These are phyloP conservation scores for Murraya koenigii DNA, from an alignment of 345 rosid species.

Conservation along the genomic window DNA sequence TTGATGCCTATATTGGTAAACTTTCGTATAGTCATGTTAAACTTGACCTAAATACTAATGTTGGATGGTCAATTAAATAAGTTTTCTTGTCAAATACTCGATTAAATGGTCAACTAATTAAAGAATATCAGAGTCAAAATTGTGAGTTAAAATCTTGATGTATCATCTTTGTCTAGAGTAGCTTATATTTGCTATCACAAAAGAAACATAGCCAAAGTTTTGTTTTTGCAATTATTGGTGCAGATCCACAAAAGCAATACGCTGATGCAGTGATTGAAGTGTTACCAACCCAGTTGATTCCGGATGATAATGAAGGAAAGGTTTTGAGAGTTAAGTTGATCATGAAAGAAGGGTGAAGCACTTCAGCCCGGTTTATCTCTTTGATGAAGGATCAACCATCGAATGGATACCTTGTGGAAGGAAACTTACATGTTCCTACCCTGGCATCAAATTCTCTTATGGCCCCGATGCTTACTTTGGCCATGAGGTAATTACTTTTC, in stretches of 20 bases:
- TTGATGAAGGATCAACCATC: conserved; percentile 91
- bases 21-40: background rate
- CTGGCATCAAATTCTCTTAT: conserved; percentile 88
- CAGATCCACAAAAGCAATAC: conserved; percentile 96
- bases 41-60: background rate
- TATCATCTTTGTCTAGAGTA: no score
- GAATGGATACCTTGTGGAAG: conserved; percentile 98
- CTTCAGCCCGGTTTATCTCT: conserved; percentile 87
- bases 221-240: background rate
- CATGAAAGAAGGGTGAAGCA: conserved; percentile 91
- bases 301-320: conserved; percentile 90
- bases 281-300: conserved; percentile 81
- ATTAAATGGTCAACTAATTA: background rate
- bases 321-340: conserved; percentile 87
- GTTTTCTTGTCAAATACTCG: background rate
- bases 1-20: conserved; percentile 93
- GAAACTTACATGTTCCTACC: conserved; percentile 94
- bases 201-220: background rate
- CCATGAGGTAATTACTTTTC: conserved; percentile 57
- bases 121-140: background rate
- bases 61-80: background rate
- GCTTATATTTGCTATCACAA: background rate
- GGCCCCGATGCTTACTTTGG: conserved; percentile 78
- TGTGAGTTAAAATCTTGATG: no score
- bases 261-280: conserved; percentile 96